Percentiles rank a stretch among this genome's conserved stretches.
phyloP scores from a whole-genome alignment of 495 filamentous ascomycete species.

The Glonium stellatum region DNA sequence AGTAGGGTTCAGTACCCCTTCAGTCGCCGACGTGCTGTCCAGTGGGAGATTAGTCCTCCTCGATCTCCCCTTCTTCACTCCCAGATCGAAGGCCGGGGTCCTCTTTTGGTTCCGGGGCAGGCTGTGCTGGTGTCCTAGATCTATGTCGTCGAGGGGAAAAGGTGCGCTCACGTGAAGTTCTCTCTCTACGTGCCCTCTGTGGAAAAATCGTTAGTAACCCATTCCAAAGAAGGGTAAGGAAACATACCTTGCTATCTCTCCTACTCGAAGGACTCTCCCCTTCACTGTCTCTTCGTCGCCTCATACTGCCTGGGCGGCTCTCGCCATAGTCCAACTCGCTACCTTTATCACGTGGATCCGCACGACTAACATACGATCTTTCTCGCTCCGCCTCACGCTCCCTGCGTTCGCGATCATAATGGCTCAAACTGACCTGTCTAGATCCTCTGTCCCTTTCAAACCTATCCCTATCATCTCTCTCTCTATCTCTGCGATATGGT shows the following conservation, averaged over 20 bases:
- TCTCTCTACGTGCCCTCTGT: conserved; percentile 57
- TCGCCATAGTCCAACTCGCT: conserved; percentile 84
- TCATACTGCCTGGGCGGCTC: conserved; percentile 42
- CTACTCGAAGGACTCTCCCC: conserved; percentile 59
- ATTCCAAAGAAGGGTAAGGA: background rate
- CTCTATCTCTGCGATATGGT: conserved; percentile 40
- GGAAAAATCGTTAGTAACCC: background rate
- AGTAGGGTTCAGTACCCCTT: background rate
- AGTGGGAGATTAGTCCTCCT: conserved; percentile 59
- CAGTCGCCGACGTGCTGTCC: background rate
- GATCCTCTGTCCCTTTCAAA: conserved; percentile 20
- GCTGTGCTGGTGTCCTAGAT: conserved; percentile 21
- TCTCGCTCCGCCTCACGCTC: conserved; percentile 81
- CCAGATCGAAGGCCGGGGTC: conserved; percentile 46
- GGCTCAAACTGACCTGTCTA: conserved; percentile 34
- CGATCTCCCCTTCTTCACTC: conserved; percentile 97
- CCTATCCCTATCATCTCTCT: conserved; percentile 27
- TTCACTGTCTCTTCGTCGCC: conserved; percentile 66
- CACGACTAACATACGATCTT: conserved; percentile 72
- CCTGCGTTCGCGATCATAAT: conserved; percentile 66
- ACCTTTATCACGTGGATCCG: conserved; percentile 54
- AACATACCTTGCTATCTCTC: conserved; percentile 52
- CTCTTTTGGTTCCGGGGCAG: conserved; percentile 46
- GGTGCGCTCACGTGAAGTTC: conserved; percentile 53
- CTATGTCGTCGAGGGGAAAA: conserved; percentile 43